A percentile compares a stretch with the other conserved stretches of the same genome.
Evolutionary conservation across 495 filamentous ascomycete genomes (phyloP).

Genomic region (Oidiodendron maius): DNA sequence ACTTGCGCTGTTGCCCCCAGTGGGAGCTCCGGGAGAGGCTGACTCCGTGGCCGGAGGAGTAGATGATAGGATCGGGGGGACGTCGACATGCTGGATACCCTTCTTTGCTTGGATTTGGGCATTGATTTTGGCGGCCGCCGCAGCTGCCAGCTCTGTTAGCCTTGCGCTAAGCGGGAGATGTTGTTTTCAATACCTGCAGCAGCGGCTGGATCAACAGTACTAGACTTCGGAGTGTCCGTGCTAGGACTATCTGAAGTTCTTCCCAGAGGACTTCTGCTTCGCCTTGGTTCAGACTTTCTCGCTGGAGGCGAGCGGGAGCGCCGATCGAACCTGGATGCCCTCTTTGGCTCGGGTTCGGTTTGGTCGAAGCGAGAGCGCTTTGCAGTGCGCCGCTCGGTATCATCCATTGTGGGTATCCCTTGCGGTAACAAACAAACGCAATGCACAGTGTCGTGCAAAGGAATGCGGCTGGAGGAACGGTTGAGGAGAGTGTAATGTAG

Average conservation of each 20-base stretch:
- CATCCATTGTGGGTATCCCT: conserved; percentile 60
- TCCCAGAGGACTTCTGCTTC: conserved; percentile 75
- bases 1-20: conserved; percentile 40
- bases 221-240: conserved; percentile 32
- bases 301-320: conserved; percentile 75
- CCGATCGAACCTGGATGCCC: conserved; percentile 72
- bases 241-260: conserved; percentile 37
- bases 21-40: conserved; percentile 16
- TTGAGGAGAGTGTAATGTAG: no score
- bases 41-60: conserved; percentile 22
- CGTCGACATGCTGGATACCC: conserved; percentile 89
- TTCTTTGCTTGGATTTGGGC: conserved; percentile 88
- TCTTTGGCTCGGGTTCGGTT: conserved; percentile 69
- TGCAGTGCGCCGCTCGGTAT: conserved; percentile 63
- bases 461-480: no score
- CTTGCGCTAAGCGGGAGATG: not conserved
- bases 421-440: no score
- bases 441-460: no score
- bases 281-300: conserved; percentile 45
- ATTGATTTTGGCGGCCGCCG: conserved; percentile 90
- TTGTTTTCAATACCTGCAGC: conserved; percentile 60
- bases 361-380: conserved; percentile 93
- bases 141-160: conserved; percentile 48
- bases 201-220: conserved; percentile 65
- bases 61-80: conserved; percentile 70